Base-by-base conservation (phyloP, 2,329 filamentous ascomycete species). In the Colletotrichum tofieldiae region DNA sequence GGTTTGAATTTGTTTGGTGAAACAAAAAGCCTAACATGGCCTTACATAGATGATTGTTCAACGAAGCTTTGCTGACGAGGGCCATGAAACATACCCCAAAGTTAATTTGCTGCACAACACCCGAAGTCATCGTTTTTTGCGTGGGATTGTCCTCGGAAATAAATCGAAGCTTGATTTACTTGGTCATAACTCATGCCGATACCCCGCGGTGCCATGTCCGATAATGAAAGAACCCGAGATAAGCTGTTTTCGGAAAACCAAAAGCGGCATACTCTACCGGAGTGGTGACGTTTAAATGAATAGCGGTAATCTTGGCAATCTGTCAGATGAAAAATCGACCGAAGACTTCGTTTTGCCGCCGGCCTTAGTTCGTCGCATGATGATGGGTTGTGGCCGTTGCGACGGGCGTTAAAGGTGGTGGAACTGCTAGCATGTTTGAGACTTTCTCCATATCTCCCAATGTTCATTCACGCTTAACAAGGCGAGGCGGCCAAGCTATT, bases 311-410 rank as follows among this genome's bases (percentile, higher is more conserved):
- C 65, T 61, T 37, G 41, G 54, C 18, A 43, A 49, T 35, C 20
- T n/a, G 23, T 29, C 32, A 39, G 14, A 55, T 7, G n/a, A 16
- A 7, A 12, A 54, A 32, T 41, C n/a, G 54, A 65, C 60, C 69
- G 65, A 52, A 68, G 12, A n/a, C 41, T 26, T 18, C 35, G 20
- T 35, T 51, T 47, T 52, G 12, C 12, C 14, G 45, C 18, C 56
- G 35, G 39, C 8, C 47, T 47, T 37, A 23, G 70, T 72, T 72
- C 65, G 29, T 72, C 70, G 65, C 54, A 72, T 55, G 12, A 54
- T 47, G 23, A 29, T 5, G 12, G 14, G 52, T 43, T 55, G 43
- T 58, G 56, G 16, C 52, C 14, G 41, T 23, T 16, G 37, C 20
- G 20, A 29, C 26, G 39, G 54, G 47, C 39, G 54, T 54, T 63